Conservation (phyloP, 1,139 yeast genomes). For the Diutina catenulata region DNA sequence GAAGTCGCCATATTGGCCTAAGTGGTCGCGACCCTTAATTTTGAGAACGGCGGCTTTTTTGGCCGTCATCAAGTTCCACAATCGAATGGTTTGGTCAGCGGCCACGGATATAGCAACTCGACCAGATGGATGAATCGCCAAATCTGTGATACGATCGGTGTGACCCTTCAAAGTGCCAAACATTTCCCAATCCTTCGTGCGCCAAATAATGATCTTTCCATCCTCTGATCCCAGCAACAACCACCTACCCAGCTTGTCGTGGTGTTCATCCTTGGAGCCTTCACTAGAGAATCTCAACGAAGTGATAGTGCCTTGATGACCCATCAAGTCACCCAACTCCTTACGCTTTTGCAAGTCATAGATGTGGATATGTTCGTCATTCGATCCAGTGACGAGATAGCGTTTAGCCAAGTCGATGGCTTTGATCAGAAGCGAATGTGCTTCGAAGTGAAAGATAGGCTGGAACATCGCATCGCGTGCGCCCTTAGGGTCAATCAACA, state of each 20-base stretch:
- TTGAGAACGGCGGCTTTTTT: constrained; percentile 82
- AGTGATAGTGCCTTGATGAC: constrained; percentile 86
- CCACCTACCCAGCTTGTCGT: constrained; percentile 61
- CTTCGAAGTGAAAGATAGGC: constrained; percentile 91
- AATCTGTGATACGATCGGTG: constrained; percentile 60
- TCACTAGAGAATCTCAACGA: constrained; percentile 59
- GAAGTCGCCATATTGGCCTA: constrained; percentile 55
- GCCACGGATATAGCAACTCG: constrained; percentile 85
- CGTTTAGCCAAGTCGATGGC: constrained; percentile 75
- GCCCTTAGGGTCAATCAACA: constrained; percentile 32
- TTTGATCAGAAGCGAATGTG: constrained; percentile 82
- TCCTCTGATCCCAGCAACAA: constrained; percentile 84
- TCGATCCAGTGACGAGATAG: constrained; percentile 86
- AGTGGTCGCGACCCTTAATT: constrained; percentile 51
- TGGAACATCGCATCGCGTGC: constrained; percentile 52
- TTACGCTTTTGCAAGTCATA: constrained; percentile 91
- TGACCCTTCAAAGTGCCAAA: constrained; percentile 86
- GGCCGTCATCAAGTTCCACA: constrained; percentile 98
- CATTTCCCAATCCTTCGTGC: constrained; percentile 94
- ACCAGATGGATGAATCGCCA: constrained; percentile 89
- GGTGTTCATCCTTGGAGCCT: constrained; percentile 8
- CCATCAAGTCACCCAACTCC: constrained; percentile 81
- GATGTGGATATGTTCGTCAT: constrained; percentile 90
- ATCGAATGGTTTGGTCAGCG: constrained; percentile 66
- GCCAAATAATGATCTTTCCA: constrained; percentile 83